phyloP scores from a whole-genome alignment of 2,329 filamentous ascomycete species.

The Cercospora citrullina region DNA sequence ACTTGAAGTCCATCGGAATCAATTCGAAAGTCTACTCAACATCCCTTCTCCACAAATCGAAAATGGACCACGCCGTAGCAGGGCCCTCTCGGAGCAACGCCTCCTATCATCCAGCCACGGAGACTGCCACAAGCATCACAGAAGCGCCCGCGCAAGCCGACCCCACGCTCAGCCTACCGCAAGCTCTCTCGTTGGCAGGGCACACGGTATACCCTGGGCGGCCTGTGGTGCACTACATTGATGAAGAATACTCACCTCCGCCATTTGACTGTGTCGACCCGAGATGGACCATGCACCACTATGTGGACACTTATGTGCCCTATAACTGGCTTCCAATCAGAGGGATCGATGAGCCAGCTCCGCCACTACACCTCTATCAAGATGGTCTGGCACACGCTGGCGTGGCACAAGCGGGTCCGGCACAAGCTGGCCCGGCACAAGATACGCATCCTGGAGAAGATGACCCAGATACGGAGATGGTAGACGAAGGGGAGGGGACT shows the following conservation, averaged over 20 bases:
- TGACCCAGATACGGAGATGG: background rate
- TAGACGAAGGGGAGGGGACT: too few relatives aligned
- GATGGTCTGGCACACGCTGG: too few relatives aligned
- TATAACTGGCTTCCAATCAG: background rate
- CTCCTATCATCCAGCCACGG: background rate
- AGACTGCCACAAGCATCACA: background rate
- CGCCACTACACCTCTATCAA: too few relatives aligned
- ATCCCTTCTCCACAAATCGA: background rate
- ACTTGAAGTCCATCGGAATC: background rate
- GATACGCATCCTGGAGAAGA: background rate
- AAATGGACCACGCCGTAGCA: background rate
- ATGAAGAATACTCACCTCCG: background rate
- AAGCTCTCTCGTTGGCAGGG: background rate
- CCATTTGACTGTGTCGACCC: background rate
- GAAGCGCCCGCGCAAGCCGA: background rate
- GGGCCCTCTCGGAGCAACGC: background rate
- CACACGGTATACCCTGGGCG: background rate
- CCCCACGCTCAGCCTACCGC: background rate
- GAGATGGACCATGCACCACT: background rate
- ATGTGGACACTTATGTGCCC: background rate
- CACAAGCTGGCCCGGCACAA: background rate
- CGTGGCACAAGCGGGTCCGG: background rate
- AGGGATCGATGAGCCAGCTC: background rate
- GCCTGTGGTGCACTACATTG: too few relatives aligned
- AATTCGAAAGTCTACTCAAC: background rate